Evolutionary conservation across 306 rosid species (phyloP), one percentile per base, ranked within the genome.

Genomic region (Cyamopsis tetragonoloba): DNA sequence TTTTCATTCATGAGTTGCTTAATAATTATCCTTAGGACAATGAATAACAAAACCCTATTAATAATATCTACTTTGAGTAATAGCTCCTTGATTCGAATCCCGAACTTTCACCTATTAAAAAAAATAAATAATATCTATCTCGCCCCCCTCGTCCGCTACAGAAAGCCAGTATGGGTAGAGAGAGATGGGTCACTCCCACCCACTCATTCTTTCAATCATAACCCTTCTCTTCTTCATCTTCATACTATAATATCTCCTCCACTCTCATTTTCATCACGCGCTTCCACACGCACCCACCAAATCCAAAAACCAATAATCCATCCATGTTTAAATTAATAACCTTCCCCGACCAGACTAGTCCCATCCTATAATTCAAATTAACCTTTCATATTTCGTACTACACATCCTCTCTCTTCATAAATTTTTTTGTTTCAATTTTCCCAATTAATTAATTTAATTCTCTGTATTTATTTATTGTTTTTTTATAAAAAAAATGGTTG

Each of bases 121-220:
- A n/a, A n/a, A n/a, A n/a, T n/a, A n/a, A n/a, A n/a, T n/a, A n/a
- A n/a, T n/a, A n/a, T n/a, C n/a, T 77, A 50, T 67, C 70, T 81
- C 95, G 79, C 95, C 98, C 96, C 88, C 92, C 87, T 85, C 77
- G 84, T 81, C 96, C 96, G 89, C 89, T 85, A 83, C 92, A 81
- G 88, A 85, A 79, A 82, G 77, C 81, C 81, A 74, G 80, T 35
- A 66, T 80, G 85, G 83, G 77, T 77, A 76, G 66, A 66, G 57
- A 76, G 66, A 66, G 57, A 79, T 80, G 79, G 81, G 72, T 78
- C 87, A 75, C 76, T 87, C 82, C 86, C 91, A 86, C 96, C 96
- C 98, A 92, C 96, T 92, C 91, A 86, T 89, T 92, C 87, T 37
- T 70, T 84, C 91, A 87, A 92, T 92, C 96, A 89, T 89, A 69